Conservation (phyloP, 441 rosid genomes). For the Biscutella laevigata region DNA sequence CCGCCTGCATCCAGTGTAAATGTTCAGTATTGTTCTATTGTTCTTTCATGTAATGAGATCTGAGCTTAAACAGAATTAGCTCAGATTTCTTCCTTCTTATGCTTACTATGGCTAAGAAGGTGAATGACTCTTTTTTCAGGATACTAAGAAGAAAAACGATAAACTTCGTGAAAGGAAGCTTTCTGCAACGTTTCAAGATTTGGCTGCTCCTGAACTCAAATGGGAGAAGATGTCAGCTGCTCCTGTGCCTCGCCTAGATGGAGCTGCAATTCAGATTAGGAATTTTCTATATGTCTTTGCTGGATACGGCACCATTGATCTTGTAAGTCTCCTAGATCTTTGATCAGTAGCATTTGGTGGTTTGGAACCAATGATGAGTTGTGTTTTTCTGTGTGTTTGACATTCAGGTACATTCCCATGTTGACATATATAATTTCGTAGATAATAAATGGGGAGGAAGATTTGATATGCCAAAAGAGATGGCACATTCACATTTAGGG, state of each 20-base stretch:
- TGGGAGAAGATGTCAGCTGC: constrained; percentile 87
- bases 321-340: constrained; percentile 20
- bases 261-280: constrained; percentile 79
- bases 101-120: not conserved
- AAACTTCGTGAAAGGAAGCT: constrained; percentile 42
- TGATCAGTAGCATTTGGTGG: not conserved
- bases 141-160: constrained; percentile 24
- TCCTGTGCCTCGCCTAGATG: constrained; percentile 89
- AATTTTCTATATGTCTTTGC: constrained; percentile 76
- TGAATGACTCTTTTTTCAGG: constrained; percentile 7
- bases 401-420: constrained; percentile 61
- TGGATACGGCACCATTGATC: constrained; percentile 74
- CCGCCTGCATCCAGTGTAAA: constrained; percentile 22
- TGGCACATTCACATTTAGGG: constrained; percentile 98
- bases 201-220: constrained; percentile 59
- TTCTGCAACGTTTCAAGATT: constrained; percentile 88
- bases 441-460: constrained; percentile 79
- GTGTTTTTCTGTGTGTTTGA: not conserved
- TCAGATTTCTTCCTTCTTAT: not conserved
- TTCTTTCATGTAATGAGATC: constrained; percentile 1
- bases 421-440: constrained; percentile 75
- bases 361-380: not conserved
- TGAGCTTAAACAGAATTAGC: not conserved
- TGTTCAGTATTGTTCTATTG: not conserved
- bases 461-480: constrained; percentile 91